Evolutionary conservation across 208 protist species (phyloP), one percentile per base, ranked within the genome.

Genomic region (Jaenimonas drosophilae): DNA sequence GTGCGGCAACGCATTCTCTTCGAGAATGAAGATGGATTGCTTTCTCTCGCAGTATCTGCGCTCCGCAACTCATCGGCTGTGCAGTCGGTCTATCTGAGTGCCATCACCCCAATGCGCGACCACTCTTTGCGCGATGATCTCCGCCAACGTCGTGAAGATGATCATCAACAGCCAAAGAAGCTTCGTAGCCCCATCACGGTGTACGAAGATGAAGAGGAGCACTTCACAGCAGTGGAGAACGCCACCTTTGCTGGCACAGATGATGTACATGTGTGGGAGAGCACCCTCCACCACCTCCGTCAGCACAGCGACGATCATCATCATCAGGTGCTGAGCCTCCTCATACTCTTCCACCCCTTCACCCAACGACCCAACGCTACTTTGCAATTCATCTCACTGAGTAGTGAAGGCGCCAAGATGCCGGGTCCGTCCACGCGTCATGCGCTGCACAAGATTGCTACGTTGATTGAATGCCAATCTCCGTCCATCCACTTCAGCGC

Each of bases 381-480:
- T 1, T 55, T 88, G 43, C 77, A 87, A 49, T 83, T 91, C 42
- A 45, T 91, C 2, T 87, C n/a, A n/a, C n/a, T n/a, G n/a, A n/a
- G n/a, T n/a, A n/a, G n/a, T n/a, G n/a, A n/a, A n/a, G n/a, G n/a
- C n/a, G n/a, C n/a, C n/a, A n/a, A n/a, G n/a, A n/a, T n/a, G n/a
- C n/a, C n/a, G n/a, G n/a, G n/a, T n/a, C n/a, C n/a, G 33, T 85
- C 75, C 11, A 84, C 77, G 11, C 68, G 82, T 0, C 75, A 91
- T 45, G 77, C 70, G 36, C 37, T 90, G 11, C 65, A 64, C 11
- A 75, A 72, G 0, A 64, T 71, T 0, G 76, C 76, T 0, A 59
- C 70, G 0, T 66, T 85, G 20, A 59, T 90, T 20, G 76, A 83
- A 41, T 70, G 66, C 30, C 61, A 49, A 19, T 71, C 81, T 0